Base-by-base conservation (phyloP, 2,329 filamentous ascomycete genomes). In the Trichoderma brevicompactum region DNA sequence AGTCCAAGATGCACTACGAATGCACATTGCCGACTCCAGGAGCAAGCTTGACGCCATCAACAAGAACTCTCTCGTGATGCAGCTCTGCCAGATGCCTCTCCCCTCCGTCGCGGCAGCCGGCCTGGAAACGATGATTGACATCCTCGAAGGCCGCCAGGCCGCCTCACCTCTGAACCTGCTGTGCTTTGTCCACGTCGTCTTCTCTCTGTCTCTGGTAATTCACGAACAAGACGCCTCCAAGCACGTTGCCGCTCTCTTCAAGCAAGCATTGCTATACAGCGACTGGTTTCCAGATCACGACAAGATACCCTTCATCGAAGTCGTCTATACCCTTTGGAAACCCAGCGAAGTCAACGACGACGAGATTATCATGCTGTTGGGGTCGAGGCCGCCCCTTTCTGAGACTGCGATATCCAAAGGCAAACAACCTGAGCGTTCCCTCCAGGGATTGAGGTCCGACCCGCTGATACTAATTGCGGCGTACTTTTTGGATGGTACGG, bases 401-500 rank as follows among this genome's bases (percentile, higher is more conserved):
- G 66, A 65, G 6, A 69, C 68, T 12, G 69, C 71, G 15, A 70
- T 69, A 2, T 76, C 68, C 10, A 83, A 83, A 66, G 81, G 82
- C 19, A 83, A 83, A 69, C 75, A 78, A 23, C 75, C 70, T 2
- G 77, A 75, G 17, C 65, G 32, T 12, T 17, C 40, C 36, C 32
- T 55, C 2, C 50, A 62, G 15, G 48, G 38, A 32, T n/a, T 49
- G 7, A 49, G 53, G 8, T 61, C 59, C 9, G 82, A 85, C 65
- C 73, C 76, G 10, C 71, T 86, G 7, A 69, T 79, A 1, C 72
- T 72, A 43, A 75, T 79, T 48, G 80, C 80, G 8, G 77, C 79
- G 56, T 78, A 81, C 64, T 85, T 85, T 65, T 73, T 87, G 19
- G 84, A 86, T 71, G 81, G 83, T 84, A 75, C 71, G 70, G n/a